Base-by-base conservation (phyloP, 1,139 yeast species). In the Kurtzmaniella quercitrusa region DNA sequence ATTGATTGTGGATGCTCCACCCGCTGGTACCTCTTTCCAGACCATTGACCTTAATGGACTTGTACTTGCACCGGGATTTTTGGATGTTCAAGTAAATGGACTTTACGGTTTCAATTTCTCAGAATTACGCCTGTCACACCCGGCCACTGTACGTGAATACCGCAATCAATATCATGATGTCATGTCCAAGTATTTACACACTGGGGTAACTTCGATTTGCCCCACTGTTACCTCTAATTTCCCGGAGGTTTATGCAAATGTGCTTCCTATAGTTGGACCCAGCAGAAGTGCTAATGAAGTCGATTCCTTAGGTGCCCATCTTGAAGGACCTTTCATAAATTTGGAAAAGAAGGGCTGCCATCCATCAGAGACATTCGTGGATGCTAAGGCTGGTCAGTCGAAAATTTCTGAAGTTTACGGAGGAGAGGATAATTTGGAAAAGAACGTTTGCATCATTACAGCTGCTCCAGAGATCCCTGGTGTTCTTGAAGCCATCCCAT, bases 401-500 rank as follows among this genome's bases (percentile, higher is more conserved):
- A 60, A 68, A 43, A 56, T 80, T 39, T 58, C 61, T 40, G 60
- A 68, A 35, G 66, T 76, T 19, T 80, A 80, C 50, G 81, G 82
- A 12, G 69, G 66, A 28, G 58, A 59, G 12, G 59, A 60, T 7
- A 71, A 72, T 51, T 55, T 69, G 39, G 50, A 65, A 33, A 65
- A 69, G 33, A 63, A 75, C 45, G 78, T 76, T 20, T 63, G 73
- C 44, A 77, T 80, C 40, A 63, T 80, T 45, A 80, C 86, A 3
- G 82, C 80, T 3, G 85, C 85, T 14, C 84, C 85, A 1, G 85
- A 80, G 54, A 66, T 77, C 38, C 74, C 71, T 3, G 84, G 84
- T 7, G 71, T 78, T 9, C 59, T 78, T 52, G 78, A 72, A 18
- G 51, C 68, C 14, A 78, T 80, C 39, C 73, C 80, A 1, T 57